Percentiles rank a stretch among this genome's conserved stretches.
Conservation (phyloP, 2,329 filamentous ascomycete genomes). For the Magnaporthiopsis poae region DNA sequence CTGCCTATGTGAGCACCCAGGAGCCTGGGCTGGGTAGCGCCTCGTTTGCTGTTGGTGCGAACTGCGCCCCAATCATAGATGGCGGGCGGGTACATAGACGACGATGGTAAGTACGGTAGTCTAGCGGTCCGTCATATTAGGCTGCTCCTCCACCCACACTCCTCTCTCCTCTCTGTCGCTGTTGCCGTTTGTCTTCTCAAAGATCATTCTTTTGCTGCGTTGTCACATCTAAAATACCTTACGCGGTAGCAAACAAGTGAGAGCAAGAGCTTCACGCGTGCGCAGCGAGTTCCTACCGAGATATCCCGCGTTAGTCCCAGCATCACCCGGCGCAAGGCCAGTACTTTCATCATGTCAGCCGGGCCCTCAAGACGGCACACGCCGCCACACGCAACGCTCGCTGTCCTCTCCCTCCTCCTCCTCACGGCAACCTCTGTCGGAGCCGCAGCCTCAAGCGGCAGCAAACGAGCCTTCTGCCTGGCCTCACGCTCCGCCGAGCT, state of each 20-base stretch:
- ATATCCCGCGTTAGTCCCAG: not conserved
- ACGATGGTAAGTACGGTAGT: not conserved
- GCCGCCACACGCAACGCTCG: not conserved
- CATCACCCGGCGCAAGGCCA: not conserved
- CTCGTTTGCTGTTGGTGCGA: not conserved
- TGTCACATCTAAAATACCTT: not conserved
- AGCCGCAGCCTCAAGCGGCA: not conserved
- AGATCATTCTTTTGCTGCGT: not conserved
- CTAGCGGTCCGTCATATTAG: not conserved
- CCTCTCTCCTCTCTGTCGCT: not conserved
- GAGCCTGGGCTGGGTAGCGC: not conserved
- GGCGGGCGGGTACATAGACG: too few relatives aligned
- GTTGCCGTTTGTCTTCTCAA: not conserved
- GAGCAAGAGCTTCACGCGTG: too few relatives aligned
- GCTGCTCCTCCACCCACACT: not conserved
- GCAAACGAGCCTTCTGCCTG: slow-evolving; percentile 26
- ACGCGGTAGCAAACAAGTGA: too few relatives aligned
- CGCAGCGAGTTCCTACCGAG: not conserved
- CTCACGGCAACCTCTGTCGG: not conserved
- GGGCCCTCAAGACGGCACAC: not conserved
- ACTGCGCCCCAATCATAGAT: not conserved
- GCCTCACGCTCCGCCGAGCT: slow-evolving; percentile 28
- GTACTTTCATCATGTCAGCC: not conserved
- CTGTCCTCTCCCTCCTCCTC: not conserved
- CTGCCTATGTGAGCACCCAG: too few relatives aligned